Evolutionary conservation across 805 yeast genomes (phyloP).

Genomic region (Candida khao-thaluensis): DNA sequence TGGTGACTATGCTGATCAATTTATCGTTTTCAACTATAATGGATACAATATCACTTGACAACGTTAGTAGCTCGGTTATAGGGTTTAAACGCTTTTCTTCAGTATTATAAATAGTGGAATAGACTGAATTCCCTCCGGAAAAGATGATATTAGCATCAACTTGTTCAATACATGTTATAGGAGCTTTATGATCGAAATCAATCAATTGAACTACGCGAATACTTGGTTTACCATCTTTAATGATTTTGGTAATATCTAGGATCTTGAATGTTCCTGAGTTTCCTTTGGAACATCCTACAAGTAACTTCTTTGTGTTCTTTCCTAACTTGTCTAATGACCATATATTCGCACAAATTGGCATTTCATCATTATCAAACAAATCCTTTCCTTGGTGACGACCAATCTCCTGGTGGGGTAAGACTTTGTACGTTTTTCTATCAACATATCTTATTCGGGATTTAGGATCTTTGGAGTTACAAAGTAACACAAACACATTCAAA

Average conservation of each 20-base stretch:
- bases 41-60: conserved; percentile 32
- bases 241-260: conserved; percentile 27
- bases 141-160: conserved; percentile 33
- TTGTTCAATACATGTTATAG: conserved; percentile 36
- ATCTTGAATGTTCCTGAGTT: conserved; percentile 33
- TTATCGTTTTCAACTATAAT: conserved; percentile 20
- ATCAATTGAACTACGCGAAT: conserved; percentile 31
- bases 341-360: conserved; percentile 30
- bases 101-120: conserved; percentile 32
- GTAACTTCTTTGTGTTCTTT: conserved; percentile 33
- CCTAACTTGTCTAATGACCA: conserved; percentile 36
- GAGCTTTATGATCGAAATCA: conserved; percentile 30
- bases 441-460: conserved; percentile 29
- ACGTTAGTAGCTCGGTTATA: conserved; percentile 20
- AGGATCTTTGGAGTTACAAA: conserved; percentile 30
- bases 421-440: conserved; percentile 29
- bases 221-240: conserved; percentile 13
- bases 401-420: conserved; percentile 24
- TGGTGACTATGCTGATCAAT: conserved; percentile 28
- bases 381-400: conserved; percentile 12
- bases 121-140: conserved; percentile 28
- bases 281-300: conserved; percentile 17
- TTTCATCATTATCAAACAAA: conserved; percentile 22
- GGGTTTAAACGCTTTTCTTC: conserved; percentile 34
- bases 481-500: conserved; percentile 26